Conservation (phyloP, 371 early-diverging fungal species). For the Apophysomyces sp. region DNA sequence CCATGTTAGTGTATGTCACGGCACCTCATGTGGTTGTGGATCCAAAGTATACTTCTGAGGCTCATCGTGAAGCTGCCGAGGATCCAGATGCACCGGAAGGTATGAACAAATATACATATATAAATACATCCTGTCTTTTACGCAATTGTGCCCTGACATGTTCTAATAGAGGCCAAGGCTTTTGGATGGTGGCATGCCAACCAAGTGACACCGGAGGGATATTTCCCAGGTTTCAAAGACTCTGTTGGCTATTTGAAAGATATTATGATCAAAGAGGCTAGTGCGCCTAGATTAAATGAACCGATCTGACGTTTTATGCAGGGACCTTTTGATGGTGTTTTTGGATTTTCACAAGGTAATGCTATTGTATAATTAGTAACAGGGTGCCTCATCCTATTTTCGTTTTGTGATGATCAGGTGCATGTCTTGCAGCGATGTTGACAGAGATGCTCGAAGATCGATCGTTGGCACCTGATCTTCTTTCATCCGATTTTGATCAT, state of each 20-base stretch:
- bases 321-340: slow-evolving; percentile 74
- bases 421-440: slow-evolving; percentile 66
- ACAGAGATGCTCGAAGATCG: slow-evolving; percentile 45
- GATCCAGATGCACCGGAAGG: slow-evolving; percentile 51
- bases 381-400: neutral
- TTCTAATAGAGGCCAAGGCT: slow-evolving; percentile 41
- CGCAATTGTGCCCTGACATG: neutral
- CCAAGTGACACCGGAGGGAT: slow-evolving; percentile 27
- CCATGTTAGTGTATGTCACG: slow-evolving; percentile 55
- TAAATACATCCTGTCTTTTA: neutral
- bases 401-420: slow-evolving; percentile 21
- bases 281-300: neutral
- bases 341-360: slow-evolving; percentile 72
- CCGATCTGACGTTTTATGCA: slow-evolving; percentile 9
- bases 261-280: slow-evolving; percentile 53
- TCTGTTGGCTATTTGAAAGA: slow-evolving; percentile 50
- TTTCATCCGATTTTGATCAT: slow-evolving; percentile 33
- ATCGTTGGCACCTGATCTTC: slow-evolving; percentile 18
- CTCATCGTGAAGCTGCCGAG: slow-evolving; percentile 49
- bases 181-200: slow-evolving; percentile 65
- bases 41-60: slow-evolving; percentile 52
- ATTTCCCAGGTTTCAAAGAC: slow-evolving; percentile 59
- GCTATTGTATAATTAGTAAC: neutral
- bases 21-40: slow-evolving; percentile 63
- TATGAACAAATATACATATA: slow-evolving; percentile 15